Evolutionary conservation across 306 rosid species (phyloP).

Genomic region (Arachis stenosperma): DNA sequence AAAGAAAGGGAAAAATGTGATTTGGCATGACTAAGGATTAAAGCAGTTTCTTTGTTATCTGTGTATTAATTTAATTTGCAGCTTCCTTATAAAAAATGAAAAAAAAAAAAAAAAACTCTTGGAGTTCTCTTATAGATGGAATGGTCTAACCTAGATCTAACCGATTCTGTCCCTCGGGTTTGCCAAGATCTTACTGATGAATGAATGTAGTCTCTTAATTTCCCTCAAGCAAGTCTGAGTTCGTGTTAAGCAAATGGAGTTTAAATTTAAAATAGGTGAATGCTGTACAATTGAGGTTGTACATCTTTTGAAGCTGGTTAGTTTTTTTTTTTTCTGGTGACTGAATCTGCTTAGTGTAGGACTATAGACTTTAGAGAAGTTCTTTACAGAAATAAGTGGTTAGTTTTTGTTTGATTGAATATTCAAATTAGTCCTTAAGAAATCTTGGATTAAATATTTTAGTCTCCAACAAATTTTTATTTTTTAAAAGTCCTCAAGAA

Average conservation of each 20-base stretch:
- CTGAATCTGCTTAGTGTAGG: no score
- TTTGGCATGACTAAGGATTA: constrained; percentile 58
- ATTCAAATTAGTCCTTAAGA: no score
- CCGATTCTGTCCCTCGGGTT: constrained; percentile 58
- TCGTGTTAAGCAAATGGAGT: constrained; percentile 45
- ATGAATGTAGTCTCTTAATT: constrained; percentile 52
- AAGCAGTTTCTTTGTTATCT: constrained; percentile 49
- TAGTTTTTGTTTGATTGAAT: no score
- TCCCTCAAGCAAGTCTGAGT: constrained; percentile 43
- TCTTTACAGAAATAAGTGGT: no score
- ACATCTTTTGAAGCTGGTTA: no score
- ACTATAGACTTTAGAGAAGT: no score
- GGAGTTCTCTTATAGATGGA: constrained; percentile 64
- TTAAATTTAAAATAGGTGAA: constrained; percentile 17
- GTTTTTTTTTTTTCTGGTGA: no score
- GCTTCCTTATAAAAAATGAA: constrained; percentile 38
- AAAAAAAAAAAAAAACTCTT: constrained; percentile 35
- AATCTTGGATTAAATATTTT: no score
- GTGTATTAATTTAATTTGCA: constrained; percentile 57
- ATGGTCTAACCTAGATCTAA: constrained; percentile 79
- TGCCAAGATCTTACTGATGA: constrained; percentile 57
- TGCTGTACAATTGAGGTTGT: no score
- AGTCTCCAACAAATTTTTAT: no score
- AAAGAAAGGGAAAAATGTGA: constrained; percentile 62
- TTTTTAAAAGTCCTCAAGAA: no score